Conservation (phyloP, 1,284 basidiomycete species). For the Marasmius oreades region DNA sequence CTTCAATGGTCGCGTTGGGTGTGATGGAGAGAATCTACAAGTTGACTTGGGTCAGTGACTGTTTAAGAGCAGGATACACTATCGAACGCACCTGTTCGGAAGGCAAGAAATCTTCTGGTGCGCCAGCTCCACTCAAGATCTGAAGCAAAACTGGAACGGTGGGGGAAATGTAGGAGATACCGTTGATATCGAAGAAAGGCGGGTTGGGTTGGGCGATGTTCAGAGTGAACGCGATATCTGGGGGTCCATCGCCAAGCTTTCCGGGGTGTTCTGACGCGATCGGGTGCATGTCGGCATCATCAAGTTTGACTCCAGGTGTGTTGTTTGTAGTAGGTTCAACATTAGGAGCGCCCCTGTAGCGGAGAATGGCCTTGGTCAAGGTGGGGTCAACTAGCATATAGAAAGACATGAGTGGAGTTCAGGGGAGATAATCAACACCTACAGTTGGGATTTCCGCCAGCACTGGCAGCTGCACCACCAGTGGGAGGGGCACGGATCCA, state of each 20-base stretch:
- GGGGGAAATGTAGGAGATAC: conserved; percentile 31
- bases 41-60: background rate
- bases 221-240: conserved; percentile 31
- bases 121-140: conserved; percentile 33
- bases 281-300: conserved; percentile 32
- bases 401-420: background rate
- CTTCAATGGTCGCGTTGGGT: conserved; percentile 28
- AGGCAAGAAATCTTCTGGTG: conserved; percentile 32
- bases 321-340: conserved; percentile 34
- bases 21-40: conserved; percentile 25
- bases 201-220: conserved; percentile 30
- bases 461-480: conserved; percentile 22
- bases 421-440: background rate
- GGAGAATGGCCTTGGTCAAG: conserved; percentile 37
- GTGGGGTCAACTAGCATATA: conserved; percentile 5
- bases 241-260: conserved; percentile 26
- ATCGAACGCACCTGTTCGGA: conserved; percentile 20
- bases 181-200: conserved; percentile 35
- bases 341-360: conserved; percentile 39
- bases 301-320: conserved; percentile 20
- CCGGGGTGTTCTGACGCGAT: conserved; percentile 29
- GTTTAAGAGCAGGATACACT: background rate
- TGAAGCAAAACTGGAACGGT: conserved; percentile 34
- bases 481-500: conserved; percentile 33
- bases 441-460: conserved; percentile 30